Evolutionary conservation across 1,139 yeast genomes (phyloP), one percentile per base, ranked within the genome.

Genomic region (Debaryomycetaceae sp.): DNA sequence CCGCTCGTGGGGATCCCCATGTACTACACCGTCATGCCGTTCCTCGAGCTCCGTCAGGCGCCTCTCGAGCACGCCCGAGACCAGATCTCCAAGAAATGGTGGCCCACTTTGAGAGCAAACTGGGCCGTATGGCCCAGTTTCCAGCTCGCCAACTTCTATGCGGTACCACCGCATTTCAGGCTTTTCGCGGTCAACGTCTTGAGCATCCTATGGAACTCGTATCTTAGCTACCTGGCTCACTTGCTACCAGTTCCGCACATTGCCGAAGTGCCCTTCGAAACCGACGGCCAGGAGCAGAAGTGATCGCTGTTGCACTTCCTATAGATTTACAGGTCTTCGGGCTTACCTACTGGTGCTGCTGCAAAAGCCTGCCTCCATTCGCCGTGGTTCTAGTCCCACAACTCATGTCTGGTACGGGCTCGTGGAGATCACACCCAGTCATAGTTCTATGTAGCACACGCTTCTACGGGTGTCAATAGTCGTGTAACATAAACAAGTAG

Each of bases 101-200:
- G 78, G 79, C 63, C 68, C 5, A 87, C 95, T 0, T 63, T 88
- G 38, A 50, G 68, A 31, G 76, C 85, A 31, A 89, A 88, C 60
- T 90, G 96, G 96, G 53, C 73, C 40, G 85, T 90, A 6, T 90
- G 97, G 97, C 97, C 97, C 0, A 68, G 79, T 0, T 83, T 90
- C 56, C 97, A 90, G 63, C 50, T 78, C 42, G 55, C 81, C 46
- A 91, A 91, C 62, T 87, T 91, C 57, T 74, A 79, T 39, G 56
- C 85, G 11, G 77, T 87, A 5, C 96, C 97, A 0, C 78, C 83
- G 3, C 81, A 81, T 38, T 79, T 78, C 55, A 75, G 96, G 36
- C 65, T 90, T 45, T 56, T 87, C 40, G 73, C 83, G 5, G 96
- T 87, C 35, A 88, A 89, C 56, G 52, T 82, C 3, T 75, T 87